These are phyloP conservation scores for Arthrobotrys entomopaga DNA, from an alignment of 2,329 filamentous ascomycete species.

Conservation along the genomic window DNA sequence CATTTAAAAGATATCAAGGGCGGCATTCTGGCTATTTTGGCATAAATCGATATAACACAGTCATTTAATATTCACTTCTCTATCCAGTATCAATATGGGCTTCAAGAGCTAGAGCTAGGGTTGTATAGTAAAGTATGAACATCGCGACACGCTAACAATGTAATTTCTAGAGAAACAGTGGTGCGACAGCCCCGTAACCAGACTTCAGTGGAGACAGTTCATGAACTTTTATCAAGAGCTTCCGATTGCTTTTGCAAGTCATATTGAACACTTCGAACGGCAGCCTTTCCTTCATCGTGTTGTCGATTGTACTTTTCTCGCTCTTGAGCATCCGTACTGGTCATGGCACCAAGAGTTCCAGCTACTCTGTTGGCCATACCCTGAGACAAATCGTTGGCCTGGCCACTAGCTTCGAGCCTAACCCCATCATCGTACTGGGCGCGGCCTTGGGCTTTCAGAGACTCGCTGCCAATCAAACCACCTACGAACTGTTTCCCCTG, in stretches of 20 bases:
- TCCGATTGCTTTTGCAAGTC: conserved; percentile 44
- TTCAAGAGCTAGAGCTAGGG: too few relatives aligned
- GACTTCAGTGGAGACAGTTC: neutral
- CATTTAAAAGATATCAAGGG: too few relatives aligned
- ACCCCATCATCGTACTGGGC: conserved; percentile 84
- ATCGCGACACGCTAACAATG: too few relatives aligned
- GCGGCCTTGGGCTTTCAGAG: conserved; percentile 77
- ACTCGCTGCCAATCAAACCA: conserved; percentile 77
- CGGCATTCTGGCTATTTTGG: too few relatives aligned
- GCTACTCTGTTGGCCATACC: conserved; percentile 66
- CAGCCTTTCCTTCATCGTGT: conserved; percentile 48
- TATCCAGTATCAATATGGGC: too few relatives aligned
- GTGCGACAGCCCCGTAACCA: too few relatives aligned
- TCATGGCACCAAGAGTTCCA: conserved; percentile 26
- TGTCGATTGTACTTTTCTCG: conserved; percentile 40
- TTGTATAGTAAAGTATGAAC: too few relatives aligned
- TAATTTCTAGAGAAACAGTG: too few relatives aligned
- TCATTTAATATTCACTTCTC: too few relatives aligned
- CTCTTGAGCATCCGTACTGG: conserved; percentile 24
- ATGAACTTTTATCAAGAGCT: conserved; percentile 12
- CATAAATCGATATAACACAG: too few relatives aligned
- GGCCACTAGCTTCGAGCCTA: conserved; percentile 82
- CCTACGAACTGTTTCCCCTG: conserved; percentile 81
- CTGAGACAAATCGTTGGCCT: conserved; percentile 76
- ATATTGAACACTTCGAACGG: conserved; percentile 38